phyloP scores from a whole-genome alignment of 352 stramenopile species.

The Phytophthora aleatoria region DNA sequence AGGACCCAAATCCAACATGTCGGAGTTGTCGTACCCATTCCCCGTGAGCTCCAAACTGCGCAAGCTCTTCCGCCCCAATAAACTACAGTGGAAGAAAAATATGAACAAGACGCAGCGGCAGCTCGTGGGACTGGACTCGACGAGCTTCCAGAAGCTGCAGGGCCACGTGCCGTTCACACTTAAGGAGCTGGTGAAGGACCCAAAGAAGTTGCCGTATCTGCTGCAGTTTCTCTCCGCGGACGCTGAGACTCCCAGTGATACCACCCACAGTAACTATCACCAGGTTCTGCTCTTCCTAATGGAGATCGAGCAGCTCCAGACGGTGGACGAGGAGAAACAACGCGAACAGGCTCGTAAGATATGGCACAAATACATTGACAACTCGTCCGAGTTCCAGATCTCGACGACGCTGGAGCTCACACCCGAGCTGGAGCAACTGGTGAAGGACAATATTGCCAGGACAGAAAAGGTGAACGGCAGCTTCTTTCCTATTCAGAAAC shows the following conservation, averaged over 20 bases:
- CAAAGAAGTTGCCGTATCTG: slow-evolving; percentile 85
- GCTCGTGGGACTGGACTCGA: slow-evolving; percentile 50
- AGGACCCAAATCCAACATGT: background rate
- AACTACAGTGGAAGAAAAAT: slow-evolving; percentile 57
- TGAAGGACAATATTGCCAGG: slow-evolving; percentile 67
- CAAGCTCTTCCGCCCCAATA: slow-evolving; percentile 72
- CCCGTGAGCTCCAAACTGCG: slow-evolving; percentile 80
- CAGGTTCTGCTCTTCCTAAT: slow-evolving; percentile 87
- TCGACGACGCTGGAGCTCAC: slow-evolving; percentile 81
- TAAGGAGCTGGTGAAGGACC: slow-evolving; percentile 86
- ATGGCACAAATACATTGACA: slow-evolving; percentile 88
- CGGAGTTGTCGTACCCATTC: slow-evolving; percentile 48
- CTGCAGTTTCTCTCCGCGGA: slow-evolving; percentile 76
- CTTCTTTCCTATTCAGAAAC: slow-evolving; percentile 87
- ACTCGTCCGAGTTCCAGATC: slow-evolving; percentile 84
- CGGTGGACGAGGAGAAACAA: slow-evolving; percentile 65
- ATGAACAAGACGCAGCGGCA: slow-evolving; percentile 49
- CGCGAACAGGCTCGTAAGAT: slow-evolving; percentile 82
- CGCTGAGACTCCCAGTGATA: slow-evolving; percentile 40
- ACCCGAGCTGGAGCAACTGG: slow-evolving; percentile 71
- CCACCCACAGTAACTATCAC: slow-evolving; percentile 66
- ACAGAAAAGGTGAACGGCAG: slow-evolving; percentile 59
- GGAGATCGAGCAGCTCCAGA: slow-evolving; percentile 82
- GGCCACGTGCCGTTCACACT: slow-evolving; percentile 83
- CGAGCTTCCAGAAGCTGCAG: slow-evolving; percentile 76